Conservation (phyloP, 345 rosid genomes). For the Hevea brasiliensis region DNA sequence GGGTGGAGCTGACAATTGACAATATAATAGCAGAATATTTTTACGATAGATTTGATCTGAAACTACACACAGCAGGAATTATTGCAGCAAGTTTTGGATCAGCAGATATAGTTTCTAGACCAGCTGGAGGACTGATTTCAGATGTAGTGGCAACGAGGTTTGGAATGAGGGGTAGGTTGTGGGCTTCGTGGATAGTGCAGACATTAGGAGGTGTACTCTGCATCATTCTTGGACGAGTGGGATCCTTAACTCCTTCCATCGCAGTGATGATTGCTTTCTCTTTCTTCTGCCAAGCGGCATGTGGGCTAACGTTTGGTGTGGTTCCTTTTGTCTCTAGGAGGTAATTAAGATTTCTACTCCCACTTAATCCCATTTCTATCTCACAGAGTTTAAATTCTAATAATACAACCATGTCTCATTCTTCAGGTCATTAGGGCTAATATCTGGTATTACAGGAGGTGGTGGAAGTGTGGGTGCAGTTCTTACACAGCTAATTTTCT, state of each 20-base stretch:
- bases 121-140: constrained; percentile 71
- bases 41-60: constrained; percentile 70
- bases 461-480: constrained; percentile 92
- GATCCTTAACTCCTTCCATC: constrained; percentile 50
- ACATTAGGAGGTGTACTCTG: constrained; percentile 73
- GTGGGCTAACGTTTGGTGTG: constrained; percentile 85
- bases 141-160: constrained; percentile 57
- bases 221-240: constrained; percentile 48
- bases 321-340: constrained; percentile 77
- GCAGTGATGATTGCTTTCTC: constrained; percentile 71
- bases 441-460: constrained; percentile 88
- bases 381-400: background rate
- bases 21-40: constrained; percentile 87
- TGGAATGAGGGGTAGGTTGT: constrained; percentile 88
- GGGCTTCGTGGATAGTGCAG: constrained; percentile 79
- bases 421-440: constrained; percentile 71
- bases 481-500: constrained; percentile 76
- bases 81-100: constrained; percentile 85
- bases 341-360: too few species aligned
- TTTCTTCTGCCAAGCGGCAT: constrained; percentile 80
- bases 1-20: constrained; percentile 81
- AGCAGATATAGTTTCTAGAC: constrained; percentile 77
- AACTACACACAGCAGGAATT: constrained; percentile 78
- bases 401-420: background rate
- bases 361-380: background rate